Percentiles rank a stretch among this genome's conserved stretches.
Evolutionary conservation across 1,284 basidiomycete genomes (phyloP).

Genomic region (Malassezia sp.): DNA sequence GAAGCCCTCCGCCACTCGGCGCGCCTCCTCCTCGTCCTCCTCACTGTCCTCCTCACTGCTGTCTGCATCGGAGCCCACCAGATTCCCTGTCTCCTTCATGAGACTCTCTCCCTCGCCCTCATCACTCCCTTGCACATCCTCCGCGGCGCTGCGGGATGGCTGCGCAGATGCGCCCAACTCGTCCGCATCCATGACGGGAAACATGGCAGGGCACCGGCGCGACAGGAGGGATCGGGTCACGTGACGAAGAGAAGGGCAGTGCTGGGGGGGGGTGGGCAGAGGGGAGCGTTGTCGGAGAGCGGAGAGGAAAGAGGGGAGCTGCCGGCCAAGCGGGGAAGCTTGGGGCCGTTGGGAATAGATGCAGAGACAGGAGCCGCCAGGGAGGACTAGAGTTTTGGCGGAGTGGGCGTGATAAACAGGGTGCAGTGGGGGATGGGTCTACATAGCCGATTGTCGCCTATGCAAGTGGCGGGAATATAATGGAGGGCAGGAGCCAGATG

Average conservation of each 20-base stretch:
- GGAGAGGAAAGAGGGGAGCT: too few species aligned
- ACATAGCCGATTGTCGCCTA: too few species aligned
- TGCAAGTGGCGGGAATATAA: too few species aligned
- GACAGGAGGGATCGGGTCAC: constrained; percentile 1
- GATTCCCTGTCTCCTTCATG: constrained; percentile 35
- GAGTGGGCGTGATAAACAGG: too few species aligned
- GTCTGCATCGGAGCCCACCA: constrained; percentile 34
- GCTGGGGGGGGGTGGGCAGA: too few species aligned
- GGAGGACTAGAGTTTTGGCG: too few species aligned
- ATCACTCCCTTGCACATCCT: constrained; percentile 25
- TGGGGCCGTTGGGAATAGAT: too few species aligned
- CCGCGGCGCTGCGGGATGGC: constrained; percentile 18
- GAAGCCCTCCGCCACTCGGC: constrained; percentile 42
- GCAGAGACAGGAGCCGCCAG: too few species aligned
- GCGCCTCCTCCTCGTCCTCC: constrained; percentile 43
- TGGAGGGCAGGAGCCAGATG: too few species aligned
- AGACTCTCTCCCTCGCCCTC: constrained; percentile 39
- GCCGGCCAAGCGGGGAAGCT: too few species aligned
- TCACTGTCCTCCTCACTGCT: constrained; percentile 42
- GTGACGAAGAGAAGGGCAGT: neutral
- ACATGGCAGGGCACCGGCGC: neutral
- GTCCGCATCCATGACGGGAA: constrained; percentile 5
- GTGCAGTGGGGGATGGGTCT: too few species aligned
- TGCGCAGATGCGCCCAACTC: neutral
- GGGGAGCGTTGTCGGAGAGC: too few species aligned